phyloP scores from a whole-genome alignment of 768 basidiomycete species.

The Boletus rufocinnamomeus region DNA sequence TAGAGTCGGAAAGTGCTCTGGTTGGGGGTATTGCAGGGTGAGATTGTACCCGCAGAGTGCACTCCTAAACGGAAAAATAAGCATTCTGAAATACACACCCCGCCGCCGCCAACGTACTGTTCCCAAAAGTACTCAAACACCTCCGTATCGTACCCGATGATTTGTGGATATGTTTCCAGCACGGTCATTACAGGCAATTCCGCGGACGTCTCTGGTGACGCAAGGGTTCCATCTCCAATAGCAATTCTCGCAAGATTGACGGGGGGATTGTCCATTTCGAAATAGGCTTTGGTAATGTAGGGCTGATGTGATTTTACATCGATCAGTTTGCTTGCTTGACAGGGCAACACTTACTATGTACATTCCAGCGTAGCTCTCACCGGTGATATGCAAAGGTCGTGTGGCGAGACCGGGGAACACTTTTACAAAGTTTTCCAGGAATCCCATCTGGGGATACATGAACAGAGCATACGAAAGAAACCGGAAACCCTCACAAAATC shows the following conservation, averaged over 20 bases:
- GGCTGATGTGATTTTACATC: constrained; percentile 46
- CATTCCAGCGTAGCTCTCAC: constrained; percentile 73
- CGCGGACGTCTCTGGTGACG: constrained; percentile 47
- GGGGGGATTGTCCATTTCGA: constrained; percentile 53
- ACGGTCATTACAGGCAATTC: constrained; percentile 58
- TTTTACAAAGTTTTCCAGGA: constrained; percentile 39
- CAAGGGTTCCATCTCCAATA: constrained; percentile 25
- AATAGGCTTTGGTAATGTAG: constrained; percentile 62
- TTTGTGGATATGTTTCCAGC: constrained; percentile 26
- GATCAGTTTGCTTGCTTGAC: constrained; percentile 13
- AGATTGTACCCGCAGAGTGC: constrained; percentile 67
- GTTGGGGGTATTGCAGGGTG: constrained; percentile 68
- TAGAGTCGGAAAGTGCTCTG: constrained; percentile 47
- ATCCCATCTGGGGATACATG: constrained; percentile 54
- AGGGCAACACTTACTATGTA: constrained; percentile 55
- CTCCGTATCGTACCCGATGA: constrained; percentile 53
- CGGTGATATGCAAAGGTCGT: constrained; percentile 67
- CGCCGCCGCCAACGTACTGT: constrained; percentile 53
- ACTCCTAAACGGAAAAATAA: constrained; percentile 38
- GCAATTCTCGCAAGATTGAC: constrained; percentile 69
- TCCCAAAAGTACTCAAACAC: constrained; percentile 66
- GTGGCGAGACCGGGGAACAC: constrained; percentile 40
- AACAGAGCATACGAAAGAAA: constrained; percentile 29
- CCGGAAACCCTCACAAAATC: constrained; percentile 40
- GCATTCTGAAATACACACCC: background rate